Conservation (phyloP, 495 filamentous ascomycete species). For the Xylaria curta region DNA sequence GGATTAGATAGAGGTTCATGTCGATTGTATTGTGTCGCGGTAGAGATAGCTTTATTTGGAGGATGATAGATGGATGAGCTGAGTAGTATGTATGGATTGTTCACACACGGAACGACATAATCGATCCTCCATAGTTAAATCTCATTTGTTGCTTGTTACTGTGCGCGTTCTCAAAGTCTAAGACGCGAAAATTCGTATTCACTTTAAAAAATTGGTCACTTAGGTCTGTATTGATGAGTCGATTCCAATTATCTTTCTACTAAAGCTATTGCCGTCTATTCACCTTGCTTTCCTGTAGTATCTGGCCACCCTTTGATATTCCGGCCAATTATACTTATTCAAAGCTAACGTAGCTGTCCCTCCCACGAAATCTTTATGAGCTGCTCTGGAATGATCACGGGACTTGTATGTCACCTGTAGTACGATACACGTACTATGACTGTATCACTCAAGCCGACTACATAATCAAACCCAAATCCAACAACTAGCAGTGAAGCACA, state of each 20-base stretch:
- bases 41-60: not conserved
- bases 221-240: not conserved
- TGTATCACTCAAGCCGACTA: not conserved
- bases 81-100: not conserved
- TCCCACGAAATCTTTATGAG: not conserved
- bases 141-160: not conserved
- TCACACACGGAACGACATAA: constrained; percentile 3
- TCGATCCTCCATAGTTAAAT: constrained; percentile 8
- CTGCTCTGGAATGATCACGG: not conserved
- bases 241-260: not conserved
- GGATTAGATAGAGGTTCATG: not conserved
- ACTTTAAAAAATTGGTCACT: not conserved
- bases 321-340: not conserved
- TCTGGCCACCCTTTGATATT: not conserved
- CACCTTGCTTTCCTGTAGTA: not conserved
- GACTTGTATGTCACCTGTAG: not conserved
- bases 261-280: not conserved
- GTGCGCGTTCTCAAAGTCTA: not conserved
- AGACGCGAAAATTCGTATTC: not conserved
- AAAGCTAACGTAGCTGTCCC: not conserved
- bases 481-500: not conserved
- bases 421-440: not conserved
- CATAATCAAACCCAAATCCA: not conserved
- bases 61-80: not conserved
- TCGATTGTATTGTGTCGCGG: not conserved